Evolutionary conservation across 306 rosid genomes (phyloP).

Genomic region (Neltuma alba): DNA sequence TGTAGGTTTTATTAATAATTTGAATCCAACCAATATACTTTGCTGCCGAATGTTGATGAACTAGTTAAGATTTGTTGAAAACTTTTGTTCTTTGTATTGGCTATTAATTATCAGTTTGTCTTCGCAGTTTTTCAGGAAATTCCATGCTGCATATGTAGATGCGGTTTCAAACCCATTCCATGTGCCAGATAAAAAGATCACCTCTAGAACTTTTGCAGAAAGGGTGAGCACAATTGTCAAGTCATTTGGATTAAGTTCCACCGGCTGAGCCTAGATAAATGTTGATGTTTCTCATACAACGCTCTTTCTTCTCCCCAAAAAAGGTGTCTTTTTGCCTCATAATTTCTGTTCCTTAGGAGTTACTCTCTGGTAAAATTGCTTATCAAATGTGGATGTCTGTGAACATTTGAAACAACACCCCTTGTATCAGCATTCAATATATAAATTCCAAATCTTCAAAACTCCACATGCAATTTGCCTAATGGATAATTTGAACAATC

Average conservation of each 20-base stretch:
- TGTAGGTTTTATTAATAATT: neutral
- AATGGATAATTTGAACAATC: neutral
- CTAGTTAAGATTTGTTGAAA: neutral
- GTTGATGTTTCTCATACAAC: neutral
- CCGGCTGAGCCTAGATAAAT: conserved; percentile 46
- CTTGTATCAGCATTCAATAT: conserved; percentile 7
- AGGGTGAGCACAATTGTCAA: conserved; percentile 89
- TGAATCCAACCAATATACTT: conserved; percentile 5
- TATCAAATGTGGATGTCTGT: neutral
- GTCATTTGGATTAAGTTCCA: conserved; percentile 82
- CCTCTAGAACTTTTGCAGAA: conserved; percentile 84
- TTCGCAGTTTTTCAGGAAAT: conserved; percentile 70
- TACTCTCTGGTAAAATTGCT: neutral
- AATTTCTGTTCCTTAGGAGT: neutral
- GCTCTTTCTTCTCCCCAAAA: neutral
- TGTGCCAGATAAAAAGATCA: conserved; percentile 87
- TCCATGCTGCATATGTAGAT: conserved; percentile 75
- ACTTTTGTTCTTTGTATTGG: conserved; percentile 1
- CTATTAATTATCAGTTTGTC: conserved; percentile 25
- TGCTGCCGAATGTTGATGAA: neutral
- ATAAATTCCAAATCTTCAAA: neutral
- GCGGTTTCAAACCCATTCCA: conserved; percentile 79
- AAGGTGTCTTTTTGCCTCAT: neutral
- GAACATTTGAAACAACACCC: neutral
- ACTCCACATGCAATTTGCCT: neutral